Evolutionary conservation across 2,329 filamentous ascomycete genomes (phyloP).

Genomic region (Clonostachys sp.): DNA sequence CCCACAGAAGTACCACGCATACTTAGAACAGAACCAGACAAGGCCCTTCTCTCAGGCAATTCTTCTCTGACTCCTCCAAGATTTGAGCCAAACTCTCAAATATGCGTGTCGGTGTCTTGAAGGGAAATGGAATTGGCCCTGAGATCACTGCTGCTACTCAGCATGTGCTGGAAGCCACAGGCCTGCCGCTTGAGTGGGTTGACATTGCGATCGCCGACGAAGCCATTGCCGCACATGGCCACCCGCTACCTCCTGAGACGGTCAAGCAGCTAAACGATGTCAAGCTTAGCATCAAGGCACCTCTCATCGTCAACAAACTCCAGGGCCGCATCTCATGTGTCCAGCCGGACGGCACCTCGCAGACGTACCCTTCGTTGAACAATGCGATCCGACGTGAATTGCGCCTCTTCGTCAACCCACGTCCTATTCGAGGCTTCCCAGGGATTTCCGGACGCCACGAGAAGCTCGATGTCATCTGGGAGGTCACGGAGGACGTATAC

Average conservation of each 20-base stretch:
- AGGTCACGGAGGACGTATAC: neutral
- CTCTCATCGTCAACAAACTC: neutral
- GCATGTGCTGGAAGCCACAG: neutral
- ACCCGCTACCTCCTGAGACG: neutral
- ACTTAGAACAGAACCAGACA: too few relatives aligned
- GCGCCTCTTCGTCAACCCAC: neutral
- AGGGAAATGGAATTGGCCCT: neutral
- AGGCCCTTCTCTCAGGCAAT: too few relatives aligned
- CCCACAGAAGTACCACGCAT: too few relatives aligned
- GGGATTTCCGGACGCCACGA: neutral
- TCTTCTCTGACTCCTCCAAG: too few relatives aligned
- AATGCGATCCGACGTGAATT: slow-evolving; percentile 1
- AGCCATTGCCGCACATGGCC: neutral
- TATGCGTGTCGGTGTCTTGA: neutral
- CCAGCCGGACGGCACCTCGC: neutral
- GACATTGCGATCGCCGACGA: neutral
- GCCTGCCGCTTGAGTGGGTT: neutral
- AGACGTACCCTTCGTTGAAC: neutral
- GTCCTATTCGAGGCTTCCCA: neutral
- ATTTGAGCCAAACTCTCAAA: too few relatives aligned
- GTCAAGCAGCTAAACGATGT: neutral
- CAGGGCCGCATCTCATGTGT: neutral
- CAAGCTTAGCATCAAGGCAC: neutral
- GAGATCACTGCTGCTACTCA: neutral
- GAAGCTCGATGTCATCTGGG: neutral